These are phyloP conservation scores for Porpolomopsis calyptriformis DNA, from an alignment of 768 basidiomycete species.

Conservation along the genomic window DNA sequence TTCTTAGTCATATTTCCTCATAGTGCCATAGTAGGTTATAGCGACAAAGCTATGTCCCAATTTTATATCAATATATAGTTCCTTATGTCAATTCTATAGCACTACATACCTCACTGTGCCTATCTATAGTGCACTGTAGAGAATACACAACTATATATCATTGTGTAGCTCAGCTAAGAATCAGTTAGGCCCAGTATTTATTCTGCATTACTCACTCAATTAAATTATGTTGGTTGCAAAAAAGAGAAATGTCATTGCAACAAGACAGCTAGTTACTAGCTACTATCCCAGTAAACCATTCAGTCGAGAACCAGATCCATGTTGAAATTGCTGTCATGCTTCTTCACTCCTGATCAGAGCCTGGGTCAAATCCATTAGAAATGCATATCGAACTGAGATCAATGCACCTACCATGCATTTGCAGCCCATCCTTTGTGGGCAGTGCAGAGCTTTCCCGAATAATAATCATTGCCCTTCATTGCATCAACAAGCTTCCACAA, in stretches of 20 bases:
- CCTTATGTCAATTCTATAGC: not conserved
- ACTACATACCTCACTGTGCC: not conserved
- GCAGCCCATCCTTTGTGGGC: not conserved
- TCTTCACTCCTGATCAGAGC: not conserved
- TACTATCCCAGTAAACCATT: too few species aligned
- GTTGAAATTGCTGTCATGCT: too few species aligned
- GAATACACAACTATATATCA: not conserved
- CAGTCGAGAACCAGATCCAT: too few species aligned
- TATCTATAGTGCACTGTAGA: not conserved
- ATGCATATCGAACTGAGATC: not conserved
- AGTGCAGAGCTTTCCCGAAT: slow-evolving; percentile 1
- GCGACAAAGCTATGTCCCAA: not conserved
- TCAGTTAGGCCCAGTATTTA: too few species aligned
- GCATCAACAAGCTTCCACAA: not conserved
- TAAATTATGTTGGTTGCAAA: too few species aligned
- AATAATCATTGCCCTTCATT: not conserved
- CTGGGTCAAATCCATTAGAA: not conserved
- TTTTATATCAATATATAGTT: not conserved
- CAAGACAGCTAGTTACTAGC: too few species aligned
- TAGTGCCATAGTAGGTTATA: not conserved
- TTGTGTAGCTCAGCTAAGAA: too few species aligned
- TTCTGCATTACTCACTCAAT: too few species aligned
- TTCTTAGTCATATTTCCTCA: not conserved
- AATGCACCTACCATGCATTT: not conserved
- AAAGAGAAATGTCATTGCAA: too few species aligned